Percentiles rank a stretch among this genome's conserved stretches.
Conservation (phyloP, 1,139 yeast species). For the Torulaspora pretoriensis region DNA sequence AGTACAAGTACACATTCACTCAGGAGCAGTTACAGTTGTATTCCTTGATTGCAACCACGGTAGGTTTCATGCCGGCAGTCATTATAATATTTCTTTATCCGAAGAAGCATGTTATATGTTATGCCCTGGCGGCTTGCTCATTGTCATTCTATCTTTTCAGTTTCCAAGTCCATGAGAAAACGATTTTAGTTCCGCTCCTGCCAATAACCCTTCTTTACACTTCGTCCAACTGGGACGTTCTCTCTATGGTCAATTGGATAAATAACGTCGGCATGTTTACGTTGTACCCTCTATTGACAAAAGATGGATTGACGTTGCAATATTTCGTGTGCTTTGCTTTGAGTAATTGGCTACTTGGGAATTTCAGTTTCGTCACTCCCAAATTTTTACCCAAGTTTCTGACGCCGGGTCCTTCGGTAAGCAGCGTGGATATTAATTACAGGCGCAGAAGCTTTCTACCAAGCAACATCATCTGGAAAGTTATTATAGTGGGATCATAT, state of each 20-base stretch:
- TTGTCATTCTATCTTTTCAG: conserved; percentile 87
- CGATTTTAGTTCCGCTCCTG: conserved; percentile 78
- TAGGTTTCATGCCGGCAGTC: conserved; percentile 66
- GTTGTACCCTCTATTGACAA: conserved; percentile 77
- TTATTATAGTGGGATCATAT: conserved; percentile 58
- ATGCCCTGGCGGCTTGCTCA: conserved; percentile 80
- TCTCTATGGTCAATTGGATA: conserved; percentile 80
- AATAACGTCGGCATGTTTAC: conserved; percentile 81
- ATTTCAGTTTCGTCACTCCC: conserved; percentile 44
- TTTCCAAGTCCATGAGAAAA: conserved; percentile 94
- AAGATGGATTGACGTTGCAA: conserved; percentile 71
- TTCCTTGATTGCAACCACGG: conserved; percentile 60
- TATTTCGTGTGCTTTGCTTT: conserved; percentile 56
- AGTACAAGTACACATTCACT: conserved; percentile 57
- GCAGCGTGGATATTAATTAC: conserved; percentile 31
- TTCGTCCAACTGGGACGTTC: conserved; percentile 52
- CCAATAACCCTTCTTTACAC: conserved; percentile 73
- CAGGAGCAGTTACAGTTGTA: conserved; percentile 56
- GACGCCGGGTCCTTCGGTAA: conserved; percentile 43
- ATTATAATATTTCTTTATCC: conserved; percentile 51
- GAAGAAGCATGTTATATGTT: conserved; percentile 49
- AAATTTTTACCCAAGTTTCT: conserved; percentile 41
- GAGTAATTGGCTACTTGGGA: conserved; percentile 83
- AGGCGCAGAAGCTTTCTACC: conserved; percentile 50
- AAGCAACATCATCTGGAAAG: conserved; percentile 49